Percentiles rank a stretch among this genome's conserved stretches.
These are phyloP conservation scores for Plasmopara muralis DNA, from an alignment of 352 stramenopile genomes.

Conservation along the genomic window DNA sequence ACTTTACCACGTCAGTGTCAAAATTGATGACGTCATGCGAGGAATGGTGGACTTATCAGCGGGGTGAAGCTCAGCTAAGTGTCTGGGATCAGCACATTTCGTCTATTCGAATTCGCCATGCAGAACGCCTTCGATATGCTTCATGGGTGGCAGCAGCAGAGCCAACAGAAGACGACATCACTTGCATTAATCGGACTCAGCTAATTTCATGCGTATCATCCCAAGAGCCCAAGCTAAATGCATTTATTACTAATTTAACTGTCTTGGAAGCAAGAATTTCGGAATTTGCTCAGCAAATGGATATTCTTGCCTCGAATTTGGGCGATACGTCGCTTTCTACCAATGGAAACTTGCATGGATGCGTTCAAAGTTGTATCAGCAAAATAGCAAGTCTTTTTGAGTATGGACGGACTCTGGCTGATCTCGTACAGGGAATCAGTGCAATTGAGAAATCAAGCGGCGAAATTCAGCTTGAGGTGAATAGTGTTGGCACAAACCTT, in stretches of 20 bases:
- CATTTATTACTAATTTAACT: slow-evolving; percentile 29
- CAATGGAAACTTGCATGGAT: slow-evolving; percentile 23
- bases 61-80: slow-evolving; percentile 13
- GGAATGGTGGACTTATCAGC: slow-evolving; percentile 13
- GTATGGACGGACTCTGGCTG: slow-evolving; percentile 28
- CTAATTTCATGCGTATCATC: slow-evolving; percentile 35
- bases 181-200: slow-evolving; percentile 24
- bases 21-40: slow-evolving; percentile 20
- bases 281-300: slow-evolving; percentile 48
- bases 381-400: slow-evolving; percentile 33
- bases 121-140: slow-evolving; percentile 34
- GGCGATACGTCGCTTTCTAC: slow-evolving; percentile 3
- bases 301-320: slow-evolving; percentile 37
- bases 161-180: background rate
- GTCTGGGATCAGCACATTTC: slow-evolving; percentile 9
- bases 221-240: slow-evolving; percentile 32
- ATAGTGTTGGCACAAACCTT: slow-evolving; percentile 28
- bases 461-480: slow-evolving; percentile 43
- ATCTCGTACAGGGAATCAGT: slow-evolving; percentile 49
- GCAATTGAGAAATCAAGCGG: slow-evolving; percentile 40
- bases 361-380: slow-evolving; percentile 32
- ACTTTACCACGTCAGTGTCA: slow-evolving; percentile 12
- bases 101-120: slow-evolving; percentile 17
- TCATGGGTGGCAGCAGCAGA: slow-evolving; percentile 21
- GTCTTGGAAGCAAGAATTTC: slow-evolving; percentile 29